Evolutionary conservation across 106 monocot species (phyloP).

Genomic region (Iris macrosiphon): DNA sequence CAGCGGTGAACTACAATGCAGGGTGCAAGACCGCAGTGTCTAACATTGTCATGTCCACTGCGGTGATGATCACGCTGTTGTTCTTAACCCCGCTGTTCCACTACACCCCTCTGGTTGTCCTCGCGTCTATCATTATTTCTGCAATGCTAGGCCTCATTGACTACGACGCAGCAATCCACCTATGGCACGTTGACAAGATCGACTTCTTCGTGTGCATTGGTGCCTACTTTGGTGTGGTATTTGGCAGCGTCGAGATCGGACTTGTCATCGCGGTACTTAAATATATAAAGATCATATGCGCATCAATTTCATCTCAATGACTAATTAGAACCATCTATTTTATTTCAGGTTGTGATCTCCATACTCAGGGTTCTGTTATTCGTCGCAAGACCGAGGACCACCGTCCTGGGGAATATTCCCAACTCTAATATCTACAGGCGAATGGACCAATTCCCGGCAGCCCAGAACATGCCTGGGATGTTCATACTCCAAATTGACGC

Average conservation of each 20-base stretch:
- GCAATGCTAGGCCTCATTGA: constrained; percentile 92
- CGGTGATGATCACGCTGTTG: constrained; percentile 79
- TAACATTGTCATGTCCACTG: constrained; percentile 70
- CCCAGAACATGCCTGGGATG: constrained; percentile 57
- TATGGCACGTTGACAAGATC: constrained; percentile 87
- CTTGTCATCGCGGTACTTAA: constrained; percentile 51
- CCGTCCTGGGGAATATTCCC: constrained; percentile 73
- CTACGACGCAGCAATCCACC: constrained; percentile 65
- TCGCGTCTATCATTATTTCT: constrained; percentile 78
- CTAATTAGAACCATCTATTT: no score
- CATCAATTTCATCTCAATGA: background rate
- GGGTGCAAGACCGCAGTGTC: constrained; percentile 95
- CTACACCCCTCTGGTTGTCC: constrained; percentile 89
- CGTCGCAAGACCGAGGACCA: constrained; percentile 75
- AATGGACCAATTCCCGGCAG: constrained; percentile 66
- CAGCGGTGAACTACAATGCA: constrained; percentile 92
- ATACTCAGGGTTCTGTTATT: constrained; percentile 73
- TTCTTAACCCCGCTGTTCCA: constrained; percentile 85
- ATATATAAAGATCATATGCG: no score
- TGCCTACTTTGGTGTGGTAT: constrained; percentile 81
- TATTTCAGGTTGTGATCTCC: constrained; percentile 62
- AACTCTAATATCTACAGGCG: constrained; percentile 70
- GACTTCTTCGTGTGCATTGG: constrained; percentile 85
- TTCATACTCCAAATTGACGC: constrained; percentile 72
- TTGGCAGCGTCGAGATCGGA: constrained; percentile 80